Evolutionary conservation across 2,329 filamentous ascomycete genomes (phyloP).

Genomic region (Cladosporium sp.): DNA sequence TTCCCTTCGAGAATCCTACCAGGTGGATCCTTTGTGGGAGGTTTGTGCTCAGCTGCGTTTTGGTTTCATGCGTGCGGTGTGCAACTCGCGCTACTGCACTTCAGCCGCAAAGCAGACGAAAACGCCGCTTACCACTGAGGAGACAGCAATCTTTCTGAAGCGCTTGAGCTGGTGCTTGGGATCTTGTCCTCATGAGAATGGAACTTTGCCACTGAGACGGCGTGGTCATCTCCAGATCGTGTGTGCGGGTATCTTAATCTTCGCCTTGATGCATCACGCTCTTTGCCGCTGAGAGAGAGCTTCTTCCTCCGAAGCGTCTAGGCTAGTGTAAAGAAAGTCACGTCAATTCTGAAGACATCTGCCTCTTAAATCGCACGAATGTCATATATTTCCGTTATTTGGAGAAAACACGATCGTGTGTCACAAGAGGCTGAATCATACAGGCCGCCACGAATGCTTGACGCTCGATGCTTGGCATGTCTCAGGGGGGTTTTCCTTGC

Average conservation of each 20-base stretch:
- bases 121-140: not conserved
- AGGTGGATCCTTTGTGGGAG: not conserved
- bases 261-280: not conserved
- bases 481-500: not conserved
- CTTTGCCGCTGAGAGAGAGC: not conserved
- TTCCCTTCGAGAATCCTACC: not conserved
- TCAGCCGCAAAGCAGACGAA: not conserved
- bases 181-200: not conserved
- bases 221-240: not conserved
- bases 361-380: not conserved
- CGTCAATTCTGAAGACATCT: not conserved
- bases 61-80: not conserved
- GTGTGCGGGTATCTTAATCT: not conserved
- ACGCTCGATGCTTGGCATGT: not conserved
- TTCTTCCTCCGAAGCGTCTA: not conserved
- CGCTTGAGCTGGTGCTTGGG: not conserved
- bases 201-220: not conserved
- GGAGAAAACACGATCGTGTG: not conserved
- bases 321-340: not conserved
- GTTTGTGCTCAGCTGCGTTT: not conserved
- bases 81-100: not conserved
- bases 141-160: not conserved
- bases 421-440: not conserved
- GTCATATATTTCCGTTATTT: not conserved
- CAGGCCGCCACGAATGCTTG: not conserved